Evolutionary conservation across 495 filamentous ascomycete genomes (phyloP).

Genomic region (Choiromyces venosus): DNA sequence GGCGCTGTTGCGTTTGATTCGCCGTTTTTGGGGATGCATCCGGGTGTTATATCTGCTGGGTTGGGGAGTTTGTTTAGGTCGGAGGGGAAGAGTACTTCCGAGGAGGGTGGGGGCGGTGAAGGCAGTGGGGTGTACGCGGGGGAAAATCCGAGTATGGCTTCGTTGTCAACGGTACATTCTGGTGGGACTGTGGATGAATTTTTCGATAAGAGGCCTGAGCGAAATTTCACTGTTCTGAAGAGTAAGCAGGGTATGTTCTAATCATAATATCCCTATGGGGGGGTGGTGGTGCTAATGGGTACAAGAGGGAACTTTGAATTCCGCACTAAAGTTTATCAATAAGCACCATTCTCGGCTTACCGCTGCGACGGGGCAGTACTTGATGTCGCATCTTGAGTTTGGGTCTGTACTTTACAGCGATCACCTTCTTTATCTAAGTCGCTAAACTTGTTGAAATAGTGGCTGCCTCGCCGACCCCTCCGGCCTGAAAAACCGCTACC

Average conservation of each 20-base stretch:
- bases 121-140: constrained; percentile 7
- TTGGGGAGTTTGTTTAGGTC: constrained; percentile 69
- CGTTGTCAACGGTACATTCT: constrained; percentile 15
- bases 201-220: constrained; percentile 23
- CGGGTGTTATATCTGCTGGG: constrained; percentile 74
- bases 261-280: no score
- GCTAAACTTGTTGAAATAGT: not conserved
- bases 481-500: constrained; percentile 64
- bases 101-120: constrained; percentile 24
- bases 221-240: constrained; percentile 31
- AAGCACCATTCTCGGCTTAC: constrained; percentile 67
- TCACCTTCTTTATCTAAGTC: not conserved
- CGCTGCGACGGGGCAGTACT: constrained; percentile 62
- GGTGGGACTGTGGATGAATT: constrained; percentile 22
- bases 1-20: constrained; percentile 82
- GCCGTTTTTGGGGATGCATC: constrained; percentile 83
- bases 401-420: constrained; percentile 44
- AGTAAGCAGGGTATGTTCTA: constrained; percentile 28
- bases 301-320: constrained; percentile 29
- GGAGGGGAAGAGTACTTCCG: constrained; percentile 45
- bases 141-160: not conserved
- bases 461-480: constrained; percentile 70
- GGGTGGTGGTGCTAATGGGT: not conserved
- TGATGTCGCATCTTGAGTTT: constrained; percentile 77
- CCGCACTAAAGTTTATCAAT: constrained; percentile 58